Conservation (phyloP, 306 rosid genomes). For the Casuarina equisetifolia region DNA sequence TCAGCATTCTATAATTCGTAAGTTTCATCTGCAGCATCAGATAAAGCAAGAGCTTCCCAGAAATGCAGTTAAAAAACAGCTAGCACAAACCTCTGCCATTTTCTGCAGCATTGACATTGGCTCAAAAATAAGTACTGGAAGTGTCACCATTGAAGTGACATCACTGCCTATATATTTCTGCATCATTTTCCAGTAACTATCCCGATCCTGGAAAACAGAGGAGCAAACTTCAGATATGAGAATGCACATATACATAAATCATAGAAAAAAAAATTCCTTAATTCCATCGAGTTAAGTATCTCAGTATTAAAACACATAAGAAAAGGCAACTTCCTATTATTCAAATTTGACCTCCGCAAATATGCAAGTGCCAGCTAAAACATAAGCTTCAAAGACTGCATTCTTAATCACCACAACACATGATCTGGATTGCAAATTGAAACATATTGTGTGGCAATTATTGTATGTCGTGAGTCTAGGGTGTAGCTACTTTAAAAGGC, state of each 20-base stretch:
- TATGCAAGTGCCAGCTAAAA: neutral
- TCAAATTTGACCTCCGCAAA: neutral
- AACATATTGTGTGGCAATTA: neutral
- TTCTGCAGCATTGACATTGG: constrained; percentile 95
- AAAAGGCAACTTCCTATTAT: neutral
- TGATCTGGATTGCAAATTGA: neutral
- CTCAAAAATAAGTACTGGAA: constrained; percentile 92
- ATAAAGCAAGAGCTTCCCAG: constrained; percentile 16
- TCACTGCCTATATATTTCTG: constrained; percentile 89
- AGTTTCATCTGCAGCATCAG: constrained; percentile 20
- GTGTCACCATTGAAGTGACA: constrained; percentile 93
- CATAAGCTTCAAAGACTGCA: neutral
- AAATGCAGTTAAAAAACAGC: constrained; percentile 14
- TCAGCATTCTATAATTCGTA: constrained; percentile 8
- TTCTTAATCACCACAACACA: neutral
- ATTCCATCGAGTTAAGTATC: neutral
- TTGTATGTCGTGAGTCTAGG: neutral
- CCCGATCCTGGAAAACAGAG: constrained; percentile 63
- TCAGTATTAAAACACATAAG: neutral
- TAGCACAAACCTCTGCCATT: constrained; percentile 85
- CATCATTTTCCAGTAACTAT: constrained; percentile 97
- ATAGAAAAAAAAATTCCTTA: neutral
- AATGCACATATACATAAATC: constrained; percentile 8
- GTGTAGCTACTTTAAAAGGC: neutral
- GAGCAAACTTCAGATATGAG: constrained; percentile 22